Conservation (phyloP, 2,329 filamentous ascomycete species). For the Pseudofabraea citricarpa region DNA sequence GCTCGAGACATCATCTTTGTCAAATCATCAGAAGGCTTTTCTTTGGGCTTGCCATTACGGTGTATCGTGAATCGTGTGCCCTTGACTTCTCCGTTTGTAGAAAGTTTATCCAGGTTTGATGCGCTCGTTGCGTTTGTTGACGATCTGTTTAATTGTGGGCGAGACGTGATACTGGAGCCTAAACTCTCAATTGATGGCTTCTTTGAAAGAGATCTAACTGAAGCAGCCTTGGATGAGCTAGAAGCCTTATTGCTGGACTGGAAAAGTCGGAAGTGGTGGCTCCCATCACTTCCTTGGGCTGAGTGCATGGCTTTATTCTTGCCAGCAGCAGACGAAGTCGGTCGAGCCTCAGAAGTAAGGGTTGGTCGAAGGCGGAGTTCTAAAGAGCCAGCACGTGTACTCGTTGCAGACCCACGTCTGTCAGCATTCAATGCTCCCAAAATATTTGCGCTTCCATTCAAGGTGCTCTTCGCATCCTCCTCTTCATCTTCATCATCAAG, state of each 20-base stretch:
- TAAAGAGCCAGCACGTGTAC: conserved; percentile 66
- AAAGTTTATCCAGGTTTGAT: conserved; percentile 17
- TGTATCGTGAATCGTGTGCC: conserved; percentile 49
- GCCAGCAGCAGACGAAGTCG: conserved; percentile 14
- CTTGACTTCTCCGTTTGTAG: conserved; percentile 26
- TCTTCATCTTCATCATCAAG: conserved; percentile 24
- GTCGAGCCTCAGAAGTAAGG: conserved; percentile 49
- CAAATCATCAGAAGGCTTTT: conserved; percentile 76
- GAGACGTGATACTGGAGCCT: conserved; percentile 17
- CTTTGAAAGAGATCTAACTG: conserved; percentile 19
- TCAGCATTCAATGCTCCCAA: conserved; percentile 28
- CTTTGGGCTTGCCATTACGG: conserved; percentile 42
- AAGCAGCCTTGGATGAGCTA: conserved; percentile 14
- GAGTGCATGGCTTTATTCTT: conserved; percentile 23
- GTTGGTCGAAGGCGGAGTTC: conserved; percentile 83
- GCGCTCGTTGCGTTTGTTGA: conserved; percentile 17
- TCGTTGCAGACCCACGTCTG: conserved; percentile 45
- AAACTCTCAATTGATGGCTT: conserved; percentile 28
- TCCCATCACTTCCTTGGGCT: conserved; percentile 23
- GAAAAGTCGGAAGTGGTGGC: conserved; percentile 37
- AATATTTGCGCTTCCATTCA: conserved; percentile 18
- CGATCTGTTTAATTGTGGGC: conserved; percentile 19
- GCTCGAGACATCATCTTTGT: conserved; percentile 95
- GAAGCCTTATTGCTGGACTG: conserved; percentile 31
- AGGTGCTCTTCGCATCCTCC: conserved; percentile 27